These are phyloP conservation scores for Ogataea henricii DNA, from an alignment of 805 yeast genomes.

Conservation along the genomic window DNA sequence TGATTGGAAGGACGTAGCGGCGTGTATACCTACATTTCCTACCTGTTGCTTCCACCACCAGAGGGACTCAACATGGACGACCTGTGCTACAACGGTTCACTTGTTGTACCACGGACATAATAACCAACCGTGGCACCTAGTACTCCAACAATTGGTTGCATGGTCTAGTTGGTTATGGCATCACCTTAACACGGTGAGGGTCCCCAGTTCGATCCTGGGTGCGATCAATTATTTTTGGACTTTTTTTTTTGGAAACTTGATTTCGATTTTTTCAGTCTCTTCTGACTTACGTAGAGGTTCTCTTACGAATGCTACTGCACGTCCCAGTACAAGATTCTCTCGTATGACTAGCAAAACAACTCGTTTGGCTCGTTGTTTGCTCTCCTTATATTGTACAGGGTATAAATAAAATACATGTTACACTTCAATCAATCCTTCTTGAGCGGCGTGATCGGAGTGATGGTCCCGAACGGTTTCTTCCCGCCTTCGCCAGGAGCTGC, in stretches of 20 bases:
- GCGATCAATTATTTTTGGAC: slow-evolving; percentile 68
- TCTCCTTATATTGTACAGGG: neutral
- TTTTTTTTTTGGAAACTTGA: slow-evolving; percentile 4
- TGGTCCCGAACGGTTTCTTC: slow-evolving; percentile 23
- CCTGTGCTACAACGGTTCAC: neutral
- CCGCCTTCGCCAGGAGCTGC: slow-evolving; percentile 1
- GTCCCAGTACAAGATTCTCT: neutral
- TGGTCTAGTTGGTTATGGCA: slow-evolving; percentile 99
- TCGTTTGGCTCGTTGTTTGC: neutral
- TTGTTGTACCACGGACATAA: neutral
- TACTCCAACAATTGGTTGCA: slow-evolving; percentile 58
- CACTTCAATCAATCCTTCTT: slow-evolving; percentile 7
- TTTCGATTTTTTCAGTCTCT: neutral
- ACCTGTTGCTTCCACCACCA: too few relatives aligned
- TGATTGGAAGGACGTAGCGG: too few relatives aligned
- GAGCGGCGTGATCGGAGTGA: slow-evolving; percentile 15
- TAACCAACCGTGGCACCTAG: neutral
- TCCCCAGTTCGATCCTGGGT: slow-evolving; percentile 99
- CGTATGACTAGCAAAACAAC: too few relatives aligned
- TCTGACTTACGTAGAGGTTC: neutral
- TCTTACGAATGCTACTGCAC: neutral
- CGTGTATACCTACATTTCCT: too few relatives aligned
- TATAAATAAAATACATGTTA: neutral
- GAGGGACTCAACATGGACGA: too few relatives aligned
- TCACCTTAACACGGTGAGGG: slow-evolving; percentile 99